These are phyloP conservation scores for Phytophthora chlamydospora DNA, from an alignment of 352 stramenopile species.

Conservation along the genomic window DNA sequence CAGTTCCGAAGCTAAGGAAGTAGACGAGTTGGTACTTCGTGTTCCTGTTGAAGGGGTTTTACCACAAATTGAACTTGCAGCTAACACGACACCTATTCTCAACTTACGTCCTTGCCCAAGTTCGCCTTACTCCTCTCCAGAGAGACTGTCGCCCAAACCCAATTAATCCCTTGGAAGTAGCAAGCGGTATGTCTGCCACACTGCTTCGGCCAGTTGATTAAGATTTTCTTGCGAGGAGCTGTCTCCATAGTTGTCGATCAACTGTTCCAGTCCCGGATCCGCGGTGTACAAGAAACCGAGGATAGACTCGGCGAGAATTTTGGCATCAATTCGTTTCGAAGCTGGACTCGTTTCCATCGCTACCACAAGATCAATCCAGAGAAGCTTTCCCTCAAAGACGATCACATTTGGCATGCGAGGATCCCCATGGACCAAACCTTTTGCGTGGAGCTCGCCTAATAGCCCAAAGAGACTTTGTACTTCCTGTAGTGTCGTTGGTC, in stretches of 20 bases:
- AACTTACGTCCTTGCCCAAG: too few species aligned
- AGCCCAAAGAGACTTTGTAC: slow-evolving; percentile 31
- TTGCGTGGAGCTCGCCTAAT: slow-evolving; percentile 32
- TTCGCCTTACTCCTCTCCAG: too few species aligned
- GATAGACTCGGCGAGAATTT: slow-evolving; percentile 39
- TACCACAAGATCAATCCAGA: slow-evolving; percentile 45
- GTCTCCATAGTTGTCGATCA: slow-evolving; percentile 28
- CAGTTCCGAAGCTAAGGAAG: slow-evolving; percentile 18
- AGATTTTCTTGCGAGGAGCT: slow-evolving; percentile 31
- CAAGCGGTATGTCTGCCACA: slow-evolving; percentile 15
- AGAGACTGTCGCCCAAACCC: too few species aligned
- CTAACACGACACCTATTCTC: too few species aligned
- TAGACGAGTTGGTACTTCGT: neutral
- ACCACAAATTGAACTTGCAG: neutral
- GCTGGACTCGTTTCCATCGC: slow-evolving; percentile 25
- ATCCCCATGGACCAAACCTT: slow-evolving; percentile 39
- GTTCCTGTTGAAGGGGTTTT: slow-evolving; percentile 5
- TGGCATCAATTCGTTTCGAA: slow-evolving; percentile 32
- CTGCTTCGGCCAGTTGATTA: slow-evolving; percentile 23
- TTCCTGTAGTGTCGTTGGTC: slow-evolving; percentile 35
- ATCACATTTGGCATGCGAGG: slow-evolving; percentile 44
- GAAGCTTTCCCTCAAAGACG: slow-evolving; percentile 23
- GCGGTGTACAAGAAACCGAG: slow-evolving; percentile 18
- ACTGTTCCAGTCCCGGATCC: slow-evolving; percentile 12
- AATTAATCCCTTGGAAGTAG: slow-evolving; percentile 1